These are phyloP conservation scores for Cladosporium sp. DNA, from an alignment of 2,329 filamentous ascomycete species.

Conservation along the genomic window DNA sequence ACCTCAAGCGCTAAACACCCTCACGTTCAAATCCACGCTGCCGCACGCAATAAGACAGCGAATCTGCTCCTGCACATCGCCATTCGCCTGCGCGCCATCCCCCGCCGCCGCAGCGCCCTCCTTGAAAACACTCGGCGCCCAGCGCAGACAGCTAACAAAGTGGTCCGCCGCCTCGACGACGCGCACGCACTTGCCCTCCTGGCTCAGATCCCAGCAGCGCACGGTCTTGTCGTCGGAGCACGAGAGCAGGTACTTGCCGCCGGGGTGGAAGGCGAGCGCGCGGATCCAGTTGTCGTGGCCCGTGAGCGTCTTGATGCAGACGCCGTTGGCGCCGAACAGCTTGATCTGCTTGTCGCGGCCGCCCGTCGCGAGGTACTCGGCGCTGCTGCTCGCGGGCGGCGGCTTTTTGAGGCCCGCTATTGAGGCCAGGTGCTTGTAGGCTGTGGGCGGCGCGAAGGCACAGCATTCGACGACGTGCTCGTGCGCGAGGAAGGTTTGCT, in stretches of 20 bases:
- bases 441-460: conserved; percentile 70
- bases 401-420: conserved; percentile 79
- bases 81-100: conserved; percentile 35
- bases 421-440: conserved; percentile 69
- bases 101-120: conserved; percentile 35
- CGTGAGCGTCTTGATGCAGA: conserved; percentile 72
- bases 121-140: conserved; percentile 72
- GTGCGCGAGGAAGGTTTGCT: conserved; percentile 75
- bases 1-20: conserved; percentile 62
- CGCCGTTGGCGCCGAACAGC: conserved; percentile 81
- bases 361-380: conserved; percentile 85
- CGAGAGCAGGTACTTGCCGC: conserved; percentile 82
- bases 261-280: conserved; percentile 79
- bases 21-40: conserved; percentile 72
- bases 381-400: conserved; percentile 64
- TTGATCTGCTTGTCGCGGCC: conserved; percentile 86
- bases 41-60: conserved; percentile 82
- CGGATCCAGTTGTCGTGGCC: conserved; percentile 96
- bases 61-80: conserved; percentile 53
- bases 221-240: conserved; percentile 87
- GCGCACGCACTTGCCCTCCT: conserved; percentile 87
- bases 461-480: conserved; percentile 84
- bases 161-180: conserved; percentile 67
- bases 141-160: conserved; percentile 80
- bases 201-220: conserved; percentile 85